These are phyloP conservation scores for Rhizopogon sp. DNA, from an alignment of 768 basidiomycete genomes.

Conservation along the genomic window DNA sequence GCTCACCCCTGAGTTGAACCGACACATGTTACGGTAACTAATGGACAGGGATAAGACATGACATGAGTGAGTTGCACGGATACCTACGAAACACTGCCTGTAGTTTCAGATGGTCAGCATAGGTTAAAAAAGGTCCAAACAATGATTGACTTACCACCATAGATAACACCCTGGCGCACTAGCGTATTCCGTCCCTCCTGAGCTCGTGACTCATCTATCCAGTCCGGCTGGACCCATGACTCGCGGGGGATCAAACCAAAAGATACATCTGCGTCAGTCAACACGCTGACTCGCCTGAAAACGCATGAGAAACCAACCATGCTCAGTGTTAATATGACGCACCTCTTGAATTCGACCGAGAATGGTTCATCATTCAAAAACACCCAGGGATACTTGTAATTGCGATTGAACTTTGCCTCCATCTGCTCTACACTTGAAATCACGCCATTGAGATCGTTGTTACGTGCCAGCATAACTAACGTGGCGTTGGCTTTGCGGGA, in stretches of 20 bases:
- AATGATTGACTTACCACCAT: conserved; percentile 36
- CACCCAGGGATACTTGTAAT: conserved; percentile 56
- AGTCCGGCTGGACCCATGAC: conserved; percentile 69
- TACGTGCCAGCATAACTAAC: conserved; percentile 50
- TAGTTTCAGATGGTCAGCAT: not conserved
- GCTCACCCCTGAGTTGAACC: conserved; percentile 65
- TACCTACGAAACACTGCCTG: conserved; percentile 42
- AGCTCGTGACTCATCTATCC: conserved; percentile 67
- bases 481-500: conserved; percentile 49
- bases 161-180: conserved; percentile 41
- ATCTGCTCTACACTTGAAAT: conserved; percentile 47
- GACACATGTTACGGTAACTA: conserved; percentile 75
- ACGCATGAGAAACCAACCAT: conserved; percentile 12
- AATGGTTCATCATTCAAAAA: conserved; percentile 62
- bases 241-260: conserved; percentile 57
- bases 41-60: not conserved
- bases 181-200: conserved; percentile 46
- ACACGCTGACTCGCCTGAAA: conserved; percentile 26
- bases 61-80: not conserved
- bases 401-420: conserved; percentile 55
- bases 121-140: not conserved
- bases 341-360: conserved; percentile 47
- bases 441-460: conserved; percentile 41
- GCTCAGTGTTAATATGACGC: conserved; percentile 1
- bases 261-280: conserved; percentile 38